phyloP scores from a whole-genome alignment of 2,329 filamentous ascomycete genomes.

The Coniochaeta sp. region DNA sequence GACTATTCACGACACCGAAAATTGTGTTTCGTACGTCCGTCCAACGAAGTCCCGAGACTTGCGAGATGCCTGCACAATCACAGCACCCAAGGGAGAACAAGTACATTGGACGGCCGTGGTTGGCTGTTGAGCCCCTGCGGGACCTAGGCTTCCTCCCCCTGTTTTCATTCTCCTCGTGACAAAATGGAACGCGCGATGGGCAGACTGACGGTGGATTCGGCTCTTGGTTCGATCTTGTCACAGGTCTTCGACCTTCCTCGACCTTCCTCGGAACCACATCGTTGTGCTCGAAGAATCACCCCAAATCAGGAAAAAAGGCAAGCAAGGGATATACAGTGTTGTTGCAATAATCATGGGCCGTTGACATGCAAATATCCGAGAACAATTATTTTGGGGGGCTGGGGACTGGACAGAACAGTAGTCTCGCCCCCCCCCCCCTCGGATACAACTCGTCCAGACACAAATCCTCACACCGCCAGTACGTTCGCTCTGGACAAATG shows the following conservation, averaged over 20 bases:
- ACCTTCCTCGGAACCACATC: not conserved
- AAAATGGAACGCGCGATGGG: not conserved
- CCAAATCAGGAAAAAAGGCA: not conserved
- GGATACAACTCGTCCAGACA: not conserved
- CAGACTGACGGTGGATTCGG: not conserved
- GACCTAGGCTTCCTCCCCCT: not conserved
- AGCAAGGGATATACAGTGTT: not conserved
- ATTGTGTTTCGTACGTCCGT: not conserved
- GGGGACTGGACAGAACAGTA: not conserved
- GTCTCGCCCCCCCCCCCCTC: no score
- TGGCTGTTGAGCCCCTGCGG: not conserved
- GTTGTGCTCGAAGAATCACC: not conserved
- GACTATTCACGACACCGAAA: not conserved
- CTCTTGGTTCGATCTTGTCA: not conserved
- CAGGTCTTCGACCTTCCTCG: not conserved
- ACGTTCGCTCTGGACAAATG: not conserved
- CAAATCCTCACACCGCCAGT: not conserved
- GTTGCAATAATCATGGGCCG: not conserved
- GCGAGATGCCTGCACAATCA: not conserved
- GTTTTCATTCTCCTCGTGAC: not conserved
- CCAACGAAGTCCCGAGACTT: not conserved
- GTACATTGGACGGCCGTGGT: not conserved
- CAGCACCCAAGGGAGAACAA: not conserved
- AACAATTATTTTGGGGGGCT: not conserved
- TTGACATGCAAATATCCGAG: not conserved